Evolutionary conservation across 192 early-diverging fungal species (phyloP), one percentile per base, ranked within the genome.

Genomic region (Thamnidium elegans): DNA sequence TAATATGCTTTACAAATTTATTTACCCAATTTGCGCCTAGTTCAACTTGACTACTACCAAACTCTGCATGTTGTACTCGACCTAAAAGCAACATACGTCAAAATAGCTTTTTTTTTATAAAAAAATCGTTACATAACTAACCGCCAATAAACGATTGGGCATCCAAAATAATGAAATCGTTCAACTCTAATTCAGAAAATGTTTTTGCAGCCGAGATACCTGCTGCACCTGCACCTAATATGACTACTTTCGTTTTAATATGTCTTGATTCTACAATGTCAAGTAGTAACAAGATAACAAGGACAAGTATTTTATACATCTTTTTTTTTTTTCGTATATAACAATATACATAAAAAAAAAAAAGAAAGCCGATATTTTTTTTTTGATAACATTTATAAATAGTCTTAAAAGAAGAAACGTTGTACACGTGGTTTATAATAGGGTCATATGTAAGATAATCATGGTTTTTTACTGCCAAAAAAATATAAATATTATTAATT

Each of bases 141-240:
- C 73, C 73, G 30, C 73, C 69, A 11, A 75, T 17, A 17, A 45
- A 72, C 19, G 56, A 34, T 14, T 65, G 63, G 4, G 69, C 69
- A 26, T 75, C 73, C 10, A 75, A 45, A 51, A 75, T 71, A 31
- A 75, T 46, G 23, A 75, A 71, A 62, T 75, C 73, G 9, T 65
- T 48, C 7, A 72, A 61, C 5, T 58, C 50, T 15, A 52, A 17
- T 17, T 56, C 50, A 50, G 36, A 34, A 4, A 75, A 20, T 21
- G 64, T 67, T 54, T 67, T 61, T 43, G 64, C 73, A 0, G 70
- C 69, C 17, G 63, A 65, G 6, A 75, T 63, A n/a, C 73, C 73
- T 2, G 69, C 50, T 9, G 56, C 69, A 44, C 73, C 73, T 10
- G 62, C 73, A 17, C 73, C 73, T 0, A 75, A 55, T 43, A 75